Evolutionary conservation across 306 rosid genomes (phyloP), one percentile per base, ranked within the genome.

Genomic region (Mucuna pruriens): DNA sequence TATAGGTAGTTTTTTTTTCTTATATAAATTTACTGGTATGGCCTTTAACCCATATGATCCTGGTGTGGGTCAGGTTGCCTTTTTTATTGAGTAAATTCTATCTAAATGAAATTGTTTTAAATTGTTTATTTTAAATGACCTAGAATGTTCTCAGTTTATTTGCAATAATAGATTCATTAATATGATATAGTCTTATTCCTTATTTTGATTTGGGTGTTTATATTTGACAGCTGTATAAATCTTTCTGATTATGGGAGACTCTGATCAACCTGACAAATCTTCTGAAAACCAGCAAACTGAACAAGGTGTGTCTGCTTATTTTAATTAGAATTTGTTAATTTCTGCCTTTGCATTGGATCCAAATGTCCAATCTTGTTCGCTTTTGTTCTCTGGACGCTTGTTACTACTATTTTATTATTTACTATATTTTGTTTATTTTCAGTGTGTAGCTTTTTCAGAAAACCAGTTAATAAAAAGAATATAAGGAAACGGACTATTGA

Each of bases 381-480:
- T 16, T 31, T 62, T 31, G 44, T 60, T 63, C 45, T 31, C 22
- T 44, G 36, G 17, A 26, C 16, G 42, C 25, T 61, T 57, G 51
- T 26, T 36, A 33, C n/a, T n/a, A n/a, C n/a, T n/a, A n/a, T n/a
- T n/a, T n/a, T n/a, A n/a, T n/a, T n/a, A n/a, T n/a, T n/a, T n/a
- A n/a, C n/a, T 5, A 17, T 9, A 16, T 31, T 65, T 48, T 66
- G 19, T 76, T 67, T 76, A 9, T 42, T 82, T 73, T 65, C 78
- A 85, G 88, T 85, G 54, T 85, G 88, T 60, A 78, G 77, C 39
- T 85, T 85, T 77, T 85, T 85, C 75, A 85, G 85, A 64, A 85
- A 82, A 73, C 88, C 86, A 0, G 77, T 85, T 38, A 82, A 82
- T 67, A 82, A 39, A 82, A 85, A 78, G 81, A 85, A 82, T 73